Conservation (phyloP, 257 asterid species). For the Ocimum tenuiflorum region DNA sequence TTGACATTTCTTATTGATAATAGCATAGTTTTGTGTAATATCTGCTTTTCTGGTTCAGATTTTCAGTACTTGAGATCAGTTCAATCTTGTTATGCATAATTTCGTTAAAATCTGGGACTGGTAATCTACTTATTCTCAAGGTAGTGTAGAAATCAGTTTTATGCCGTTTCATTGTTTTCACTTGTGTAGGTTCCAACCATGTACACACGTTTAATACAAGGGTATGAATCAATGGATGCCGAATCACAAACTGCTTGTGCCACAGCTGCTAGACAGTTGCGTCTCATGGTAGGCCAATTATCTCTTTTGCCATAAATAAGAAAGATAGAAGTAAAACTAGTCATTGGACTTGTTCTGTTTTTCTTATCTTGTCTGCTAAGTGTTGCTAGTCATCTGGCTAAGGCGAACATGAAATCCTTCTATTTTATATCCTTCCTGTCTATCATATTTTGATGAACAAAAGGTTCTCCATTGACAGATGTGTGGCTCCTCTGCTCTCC, state of each 20-base stretch:
- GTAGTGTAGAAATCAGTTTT: background rate
- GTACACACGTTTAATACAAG: constrained; percentile 93
- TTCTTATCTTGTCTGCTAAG: background rate
- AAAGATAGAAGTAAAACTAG: background rate
- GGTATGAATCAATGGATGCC: constrained; percentile 84
- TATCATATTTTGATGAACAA: background rate
- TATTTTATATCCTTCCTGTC: background rate
- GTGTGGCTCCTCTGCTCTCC: constrained; percentile 99
- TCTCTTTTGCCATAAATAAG: background rate
- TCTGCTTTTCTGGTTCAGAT: background rate
- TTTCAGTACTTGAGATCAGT: background rate
- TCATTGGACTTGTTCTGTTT: background rate
- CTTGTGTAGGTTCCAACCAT: constrained; percentile 80
- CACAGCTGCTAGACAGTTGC: constrained; percentile 69
- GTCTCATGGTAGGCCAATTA: constrained; percentile 67
- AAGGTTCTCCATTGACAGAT: constrained; percentile 44
- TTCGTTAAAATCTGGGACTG: background rate
- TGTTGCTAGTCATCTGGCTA: background rate
- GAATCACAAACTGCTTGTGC: constrained; percentile 59
- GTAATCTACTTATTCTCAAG: background rate
- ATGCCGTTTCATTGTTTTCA: background rate
- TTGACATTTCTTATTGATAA: background rate
- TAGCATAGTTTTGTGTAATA: background rate
- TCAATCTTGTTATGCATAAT: background rate
- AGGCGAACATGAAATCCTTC: background rate